phyloP scores from a whole-genome alignment of 805 yeast species.

The Scheffersomyces spartinae region DNA sequence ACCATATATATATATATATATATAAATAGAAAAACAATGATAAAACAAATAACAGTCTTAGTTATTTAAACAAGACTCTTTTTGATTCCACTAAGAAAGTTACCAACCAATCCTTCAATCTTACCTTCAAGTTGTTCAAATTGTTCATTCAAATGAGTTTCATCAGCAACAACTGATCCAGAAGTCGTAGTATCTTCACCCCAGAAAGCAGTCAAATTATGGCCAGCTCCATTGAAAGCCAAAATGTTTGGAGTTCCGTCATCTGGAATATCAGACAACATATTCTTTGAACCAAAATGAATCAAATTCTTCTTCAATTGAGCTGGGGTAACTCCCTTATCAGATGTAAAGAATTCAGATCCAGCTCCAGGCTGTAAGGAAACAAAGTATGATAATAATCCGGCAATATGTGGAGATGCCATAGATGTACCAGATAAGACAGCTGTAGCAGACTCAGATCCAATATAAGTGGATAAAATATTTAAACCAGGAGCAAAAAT shows the following conservation, averaged over 20 bases:
- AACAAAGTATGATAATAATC: constrained; percentile 79
- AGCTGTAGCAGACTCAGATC: constrained; percentile 66
- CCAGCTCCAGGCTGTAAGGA: constrained; percentile 71
- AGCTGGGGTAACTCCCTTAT: constrained; percentile 49
- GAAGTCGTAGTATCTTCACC: too few relatives aligned
- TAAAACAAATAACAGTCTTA: too few relatives aligned
- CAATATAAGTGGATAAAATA: constrained; percentile 74
- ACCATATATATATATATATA: too few relatives aligned
- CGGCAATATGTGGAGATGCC: constrained; percentile 97
- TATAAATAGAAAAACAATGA: too few relatives aligned
- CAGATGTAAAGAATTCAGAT: constrained; percentile 49
- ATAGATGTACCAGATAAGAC: constrained; percentile 91
- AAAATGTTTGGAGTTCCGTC: constrained; percentile 64
- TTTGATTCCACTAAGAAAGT: too few relatives aligned
- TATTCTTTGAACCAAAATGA: constrained; percentile 51
- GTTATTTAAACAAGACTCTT: too few relatives aligned
- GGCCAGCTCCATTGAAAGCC: constrained; percentile 77
- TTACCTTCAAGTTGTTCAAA: too few relatives aligned
- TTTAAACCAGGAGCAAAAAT: constrained; percentile 95
- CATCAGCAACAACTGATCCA: too few relatives aligned
- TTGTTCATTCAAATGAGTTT: too few relatives aligned
- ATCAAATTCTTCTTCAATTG: constrained; percentile 70
- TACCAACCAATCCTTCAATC: too few relatives aligned
- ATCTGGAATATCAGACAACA: constrained; percentile 50
- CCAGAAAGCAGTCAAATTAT: constrained; percentile 59